Percentiles rank a stretch among this genome's conserved stretches.
These are phyloP conservation scores for carrot (Daucus carota) DNA, from an alignment of 129 eudicot species.

Conservation along the genomic window DNA sequence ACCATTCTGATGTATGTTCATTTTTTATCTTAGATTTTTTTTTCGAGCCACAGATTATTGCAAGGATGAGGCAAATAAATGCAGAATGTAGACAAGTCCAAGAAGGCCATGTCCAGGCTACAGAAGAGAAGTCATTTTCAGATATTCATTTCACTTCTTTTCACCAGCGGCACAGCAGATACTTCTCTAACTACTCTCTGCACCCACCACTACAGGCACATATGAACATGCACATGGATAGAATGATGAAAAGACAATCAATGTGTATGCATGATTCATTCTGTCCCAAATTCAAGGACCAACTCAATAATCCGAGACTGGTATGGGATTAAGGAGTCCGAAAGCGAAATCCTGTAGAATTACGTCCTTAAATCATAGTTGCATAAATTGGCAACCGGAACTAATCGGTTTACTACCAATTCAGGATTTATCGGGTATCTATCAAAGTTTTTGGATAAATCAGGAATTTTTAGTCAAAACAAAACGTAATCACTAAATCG, in stretches of 20 bases:
- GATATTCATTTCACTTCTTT: slow-evolving; percentile 8
- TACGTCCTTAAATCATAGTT: no score
- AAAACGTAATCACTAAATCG: no score
- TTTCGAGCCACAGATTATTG: neutral
- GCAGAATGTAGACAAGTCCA: slow-evolving; percentile 11
- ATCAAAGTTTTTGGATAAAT: no score
- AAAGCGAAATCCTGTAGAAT: neutral
- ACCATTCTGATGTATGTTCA: neutral
- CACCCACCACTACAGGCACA: neutral
- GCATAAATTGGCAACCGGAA: no score
- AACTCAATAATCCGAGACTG: neutral
- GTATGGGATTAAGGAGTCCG: neutral
- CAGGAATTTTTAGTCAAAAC: no score
- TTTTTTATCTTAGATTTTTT: neutral
- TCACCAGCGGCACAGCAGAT: slow-evolving; percentile 9
- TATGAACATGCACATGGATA: slow-evolving; percentile 2
- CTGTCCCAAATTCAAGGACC: neutral
- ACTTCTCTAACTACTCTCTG: slow-evolving; percentile 13
- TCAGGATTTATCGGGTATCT: no score
- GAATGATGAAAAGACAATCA: neutral
- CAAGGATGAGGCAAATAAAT: slow-evolving; percentile 3
- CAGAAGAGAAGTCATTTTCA: neutral
- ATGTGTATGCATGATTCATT: neutral
- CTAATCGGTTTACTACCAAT: no score
- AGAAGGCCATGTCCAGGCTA: neutral